Base-by-base conservation (phyloP, 1,284 basidiomycete genomes). In the Leucoagaricus sp. region DNA sequence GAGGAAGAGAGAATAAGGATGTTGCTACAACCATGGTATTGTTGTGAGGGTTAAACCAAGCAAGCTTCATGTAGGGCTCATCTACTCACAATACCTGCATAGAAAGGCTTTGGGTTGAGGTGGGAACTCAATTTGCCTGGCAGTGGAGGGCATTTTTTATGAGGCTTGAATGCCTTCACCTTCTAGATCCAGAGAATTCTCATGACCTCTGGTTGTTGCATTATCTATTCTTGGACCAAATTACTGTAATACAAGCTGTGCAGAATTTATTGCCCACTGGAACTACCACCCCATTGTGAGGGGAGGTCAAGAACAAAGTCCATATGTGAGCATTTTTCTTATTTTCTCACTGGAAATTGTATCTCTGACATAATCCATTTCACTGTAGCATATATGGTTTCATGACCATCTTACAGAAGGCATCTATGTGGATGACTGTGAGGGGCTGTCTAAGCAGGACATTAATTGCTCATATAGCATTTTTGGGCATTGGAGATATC, bases 141-240 rank as follows among this genome's bases (percentile, higher is more conserved):
- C 23, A n/a, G 5, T 80, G 77, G 78, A 41, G 68, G 6, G 75
- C 70, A 1, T 79, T 79, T 55, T 79, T 80, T 53, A 56, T 45
- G 0, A 64, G 67, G 0, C 67, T 81, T 0, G 76, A 75, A 53
- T 31, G 61, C 0, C 53, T 67, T 1, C 76, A 79, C 60, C 25
- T 50, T 0, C 68, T 81, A 0, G 61, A 76, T 29, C 41, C 60
- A 0, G 29, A 54, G 0, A 66, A 76, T 29, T 56, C 67, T 0
- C 2, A 55, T 1, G 76, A 82, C 58, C 53, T 77, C 0, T 81
- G 79, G 79, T 68, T 80, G 0, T 60, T 81, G 0, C 77, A 81
- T 48, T 34, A 48, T 10, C 63, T 81, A 0, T 81, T 80, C 55
- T 66, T 80, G 1, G 57, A 65, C 4, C 31, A 48, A 0, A 73